Evolutionary conservation across 768 basidiomycete species (phyloP).

Genomic region (Dioszegia hungarica): DNA sequence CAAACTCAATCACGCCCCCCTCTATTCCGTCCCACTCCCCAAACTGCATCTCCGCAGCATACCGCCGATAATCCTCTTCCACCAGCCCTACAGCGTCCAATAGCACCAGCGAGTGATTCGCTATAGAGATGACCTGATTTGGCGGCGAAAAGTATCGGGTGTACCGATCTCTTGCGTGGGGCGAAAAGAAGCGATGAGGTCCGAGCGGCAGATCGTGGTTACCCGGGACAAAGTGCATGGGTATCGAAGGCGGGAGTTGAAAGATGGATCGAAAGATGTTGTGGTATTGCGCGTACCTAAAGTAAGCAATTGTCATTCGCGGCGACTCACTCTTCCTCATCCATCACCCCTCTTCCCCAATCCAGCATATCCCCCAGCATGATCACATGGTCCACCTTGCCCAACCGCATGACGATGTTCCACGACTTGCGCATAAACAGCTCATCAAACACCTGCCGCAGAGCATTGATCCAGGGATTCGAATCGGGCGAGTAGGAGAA

Average conservation of each 20-base stretch:
- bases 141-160: constrained; percentile 68
- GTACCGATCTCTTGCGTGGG: constrained; percentile 59
- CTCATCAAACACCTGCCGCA: constrained; percentile 68
- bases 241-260: constrained; percentile 53
- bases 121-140: constrained; percentile 58
- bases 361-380: constrained; percentile 94
- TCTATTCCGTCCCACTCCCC: constrained; percentile 52
- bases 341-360: constrained; percentile 64
- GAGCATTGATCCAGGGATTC: constrained; percentile 55
- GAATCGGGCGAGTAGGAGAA: constrained; percentile 65
- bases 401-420: constrained; percentile 60
- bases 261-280: constrained; percentile 69
- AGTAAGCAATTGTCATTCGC: background rate
- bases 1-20: constrained; percentile 49
- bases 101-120: constrained; percentile 52
- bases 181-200: constrained; percentile 53
- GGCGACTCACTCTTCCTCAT: constrained; percentile 62
- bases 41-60: constrained; percentile 48
- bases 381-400: constrained; percentile 65
- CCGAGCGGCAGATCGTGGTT: constrained; percentile 79
- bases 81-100: constrained; percentile 45
- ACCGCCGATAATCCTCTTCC: constrained; percentile 48
- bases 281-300: constrained; percentile 70
- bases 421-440: constrained; percentile 80
- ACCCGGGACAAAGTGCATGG: constrained; percentile 72